Evolutionary conservation across 106 monocot genomes (phyloP), one percentile per base, ranked within the genome.

Genomic region (Platanthera guangdongensis): DNA sequence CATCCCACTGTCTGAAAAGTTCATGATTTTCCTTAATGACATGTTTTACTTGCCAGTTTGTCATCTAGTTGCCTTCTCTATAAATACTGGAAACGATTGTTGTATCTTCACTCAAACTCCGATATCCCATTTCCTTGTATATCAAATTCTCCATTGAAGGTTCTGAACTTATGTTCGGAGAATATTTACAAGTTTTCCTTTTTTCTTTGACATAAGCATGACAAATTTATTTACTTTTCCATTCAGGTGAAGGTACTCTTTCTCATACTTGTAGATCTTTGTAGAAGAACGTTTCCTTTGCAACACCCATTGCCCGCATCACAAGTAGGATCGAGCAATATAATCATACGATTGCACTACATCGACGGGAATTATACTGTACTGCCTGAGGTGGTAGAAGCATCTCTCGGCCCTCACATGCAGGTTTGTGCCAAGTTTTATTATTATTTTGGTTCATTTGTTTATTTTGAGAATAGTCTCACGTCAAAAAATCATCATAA

Each of bases 321-420:
- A 73, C 97, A 94, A 81, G 91, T 99, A 69, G 97, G 97, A 12
- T 73, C 91, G 0, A 86, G 73, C 76, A 94, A 85, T 74, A 86
- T 94, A 57, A 92, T 85, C 1, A 92, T 99, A 82, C 85, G 97
- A 1, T 65, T 99, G 59, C 97, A 99, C 46, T 94, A 99, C 76
- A 94, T 99, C 77, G 97, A 99, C 87, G 97, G 97, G 60, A 99
- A 88, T 62, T 99, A 94, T 75, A 99, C 97, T 22, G 97, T 99
- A 80, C 82, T 90, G 8, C 97, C 97, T 79, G 97, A 99, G 79
- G 90, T 99, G 79, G 97, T 99, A 10, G 97, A 99, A 86, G 97
- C 94, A 55, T 89, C 97, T 51, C 87, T 99, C 65, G 91, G 97
- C 7, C 94, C 97, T 3, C 94, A 94, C 71, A 99, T 99, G 91